Evolutionary conservation across 768 basidiomycete species (phyloP), one percentile per base, ranked within the genome.

Genomic region (Leccinum broughii): DNA sequence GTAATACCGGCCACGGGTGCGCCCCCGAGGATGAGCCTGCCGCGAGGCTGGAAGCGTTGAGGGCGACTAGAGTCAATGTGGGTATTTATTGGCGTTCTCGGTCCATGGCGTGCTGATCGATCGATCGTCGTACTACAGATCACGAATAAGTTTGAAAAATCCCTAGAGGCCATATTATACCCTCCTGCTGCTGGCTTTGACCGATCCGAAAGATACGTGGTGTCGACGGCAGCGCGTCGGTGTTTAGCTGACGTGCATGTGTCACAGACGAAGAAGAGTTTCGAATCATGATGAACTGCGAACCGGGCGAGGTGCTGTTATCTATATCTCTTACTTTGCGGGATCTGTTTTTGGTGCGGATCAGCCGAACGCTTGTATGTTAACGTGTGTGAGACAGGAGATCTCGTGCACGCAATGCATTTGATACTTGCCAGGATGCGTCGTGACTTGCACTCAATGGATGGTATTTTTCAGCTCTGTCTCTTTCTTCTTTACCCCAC

Each of bases 151-250:
- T 61, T 55, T 14, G 5, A 41, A 4, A 55, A 41, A 37, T 32
- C 37, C 49, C 35, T 54, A 5, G 49, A 58, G 22, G 64, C 53
- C 15, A 39, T 73, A 32, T 55, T 72, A 72, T 28, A 66, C 68
- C 17, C 70, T 72, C 6, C 61, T 73, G 28, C 10, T 63, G 20
- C 41, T 26, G 26, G 26, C 26, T 8, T 30, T 65, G 48, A 62
- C 57, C 3, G 24, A 64, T 22, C 68, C 72, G 1, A 52, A 60
- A 55, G 72, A 72, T 68, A 48, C 3, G 56, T 51, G 6, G 10
- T 22, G 7, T 46, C 7, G 15, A n/a, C 22, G 6, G 22, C 7
- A 14, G 28, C 39, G 4, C 8, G 41, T 44, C n/a, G 41, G 41
- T 44, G 41, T 41, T 41, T 41, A n/a, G 65, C 53, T n/a, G 50